These are phyloP conservation scores for Tylopilus plumbeoviolaceoides DNA, from an alignment of 768 basidiomycete species.

Conservation along the genomic window DNA sequence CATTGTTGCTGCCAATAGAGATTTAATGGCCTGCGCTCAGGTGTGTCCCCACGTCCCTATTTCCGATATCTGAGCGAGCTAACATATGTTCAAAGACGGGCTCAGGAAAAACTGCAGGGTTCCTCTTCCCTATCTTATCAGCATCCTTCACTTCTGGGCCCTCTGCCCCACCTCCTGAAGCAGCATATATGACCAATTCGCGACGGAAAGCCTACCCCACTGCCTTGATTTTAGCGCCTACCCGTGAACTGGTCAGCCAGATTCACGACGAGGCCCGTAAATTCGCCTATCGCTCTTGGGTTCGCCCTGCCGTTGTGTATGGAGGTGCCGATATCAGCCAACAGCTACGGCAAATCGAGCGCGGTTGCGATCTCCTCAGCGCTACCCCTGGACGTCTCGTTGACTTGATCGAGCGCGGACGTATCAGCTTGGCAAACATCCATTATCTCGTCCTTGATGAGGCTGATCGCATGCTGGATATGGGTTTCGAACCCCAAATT, in stretches of 20 bases:
- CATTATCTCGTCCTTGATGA: slow-evolving; percentile 98
- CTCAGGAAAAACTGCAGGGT: slow-evolving; percentile 98
- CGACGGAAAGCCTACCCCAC: slow-evolving; percentile 95
- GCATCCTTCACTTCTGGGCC: slow-evolving; percentile 87
- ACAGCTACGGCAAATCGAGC: slow-evolving; percentile 91
- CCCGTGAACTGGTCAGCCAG: slow-evolving; percentile 97
- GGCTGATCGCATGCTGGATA: slow-evolving; percentile 99
- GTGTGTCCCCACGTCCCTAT: slow-evolving; percentile 36
- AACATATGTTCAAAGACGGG: slow-evolving; percentile 65
- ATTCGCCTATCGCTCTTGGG: slow-evolving; percentile 99
- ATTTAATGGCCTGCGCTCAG: slow-evolving; percentile 95
- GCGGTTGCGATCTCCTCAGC: slow-evolving; percentile 94
- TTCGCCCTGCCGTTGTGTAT: slow-evolving; percentile 97
- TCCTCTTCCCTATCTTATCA: slow-evolving; percentile 98
- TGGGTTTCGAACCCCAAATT: slow-evolving; percentile 99
- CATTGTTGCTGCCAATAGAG: slow-evolving; percentile 86
- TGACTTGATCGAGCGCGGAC: slow-evolving; percentile 96
- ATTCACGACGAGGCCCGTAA: slow-evolving; percentile 99
- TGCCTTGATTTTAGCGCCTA: slow-evolving; percentile 95
- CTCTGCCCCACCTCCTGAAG: slow-evolving; percentile 56
- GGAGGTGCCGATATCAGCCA: slow-evolving; percentile 98
- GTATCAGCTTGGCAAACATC: slow-evolving; percentile 94
- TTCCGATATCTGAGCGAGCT: slow-evolving; percentile 14
- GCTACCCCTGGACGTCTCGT: slow-evolving; percentile 98
- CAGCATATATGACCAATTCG: slow-evolving; percentile 46